Conservation (phyloP, 768 basidiomycete species). For the Trametes coccinea region DNA sequence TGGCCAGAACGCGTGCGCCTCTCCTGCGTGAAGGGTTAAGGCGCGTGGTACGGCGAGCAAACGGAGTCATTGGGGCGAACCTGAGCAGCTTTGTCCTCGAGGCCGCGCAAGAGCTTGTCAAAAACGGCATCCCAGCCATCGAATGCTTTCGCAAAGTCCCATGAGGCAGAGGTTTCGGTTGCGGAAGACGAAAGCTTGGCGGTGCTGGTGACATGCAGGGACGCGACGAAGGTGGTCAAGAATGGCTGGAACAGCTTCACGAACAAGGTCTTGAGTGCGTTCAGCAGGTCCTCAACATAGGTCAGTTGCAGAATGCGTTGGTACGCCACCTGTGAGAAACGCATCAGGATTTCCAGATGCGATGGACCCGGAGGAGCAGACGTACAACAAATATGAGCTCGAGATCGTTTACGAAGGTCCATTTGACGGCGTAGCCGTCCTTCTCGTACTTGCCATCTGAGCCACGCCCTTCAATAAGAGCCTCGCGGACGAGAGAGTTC, state of each 20-base stretch:
- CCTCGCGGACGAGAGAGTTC: conserved; percentile 42
- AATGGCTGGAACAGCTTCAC: conserved; percentile 85
- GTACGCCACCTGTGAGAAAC: conserved; percentile 75
- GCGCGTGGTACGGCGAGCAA: background rate
- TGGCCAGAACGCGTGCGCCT: conserved; percentile 64
- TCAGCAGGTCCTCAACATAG: conserved; percentile 88
- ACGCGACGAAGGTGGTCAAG: conserved; percentile 79
- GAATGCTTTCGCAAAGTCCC: conserved; percentile 72
- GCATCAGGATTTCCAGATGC: background rate
- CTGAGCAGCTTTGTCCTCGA: conserved; percentile 76
- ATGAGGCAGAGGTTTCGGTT: conserved; percentile 42
- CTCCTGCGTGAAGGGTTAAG: conserved; percentile 47
- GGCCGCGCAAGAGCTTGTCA: conserved; percentile 67
- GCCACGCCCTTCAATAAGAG: conserved; percentile 86
- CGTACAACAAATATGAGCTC: conserved; percentile 96
- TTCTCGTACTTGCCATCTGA: conserved; percentile 86
- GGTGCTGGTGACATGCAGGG: conserved; percentile 63
- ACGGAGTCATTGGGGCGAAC: conserved; percentile 36
- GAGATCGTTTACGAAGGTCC: conserved; percentile 93
- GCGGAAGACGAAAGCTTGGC: conserved; percentile 40
- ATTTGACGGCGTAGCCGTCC: conserved; percentile 91
- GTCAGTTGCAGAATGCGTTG: conserved; percentile 94
- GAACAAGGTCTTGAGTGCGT: conserved; percentile 80
- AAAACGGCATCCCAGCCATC: conserved; percentile 83
- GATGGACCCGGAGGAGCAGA: conserved; percentile 13